Evolutionary conservation across 2,329 filamentous ascomycete genomes (phyloP).

Genomic region (Setomelanomma holmii): DNA sequence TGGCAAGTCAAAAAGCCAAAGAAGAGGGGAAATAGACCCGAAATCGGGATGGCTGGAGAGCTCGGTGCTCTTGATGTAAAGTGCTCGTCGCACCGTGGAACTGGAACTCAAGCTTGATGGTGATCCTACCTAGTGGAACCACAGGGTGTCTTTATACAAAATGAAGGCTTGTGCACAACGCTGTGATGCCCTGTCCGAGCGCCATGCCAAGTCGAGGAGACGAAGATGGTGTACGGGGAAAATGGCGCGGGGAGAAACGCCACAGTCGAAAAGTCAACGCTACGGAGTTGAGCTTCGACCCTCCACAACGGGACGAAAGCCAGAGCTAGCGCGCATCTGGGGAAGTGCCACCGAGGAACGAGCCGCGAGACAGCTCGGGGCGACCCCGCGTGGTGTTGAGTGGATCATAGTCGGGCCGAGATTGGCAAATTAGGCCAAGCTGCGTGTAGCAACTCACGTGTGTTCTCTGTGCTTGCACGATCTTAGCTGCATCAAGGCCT

Average conservation of each 20-base stretch:
- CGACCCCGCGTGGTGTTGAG: constrained; percentile 2
- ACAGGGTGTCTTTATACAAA: constrained; percentile 30
- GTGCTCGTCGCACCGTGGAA: constrained; percentile 21
- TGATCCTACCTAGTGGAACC: constrained; percentile 18
- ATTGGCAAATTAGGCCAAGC: neutral
- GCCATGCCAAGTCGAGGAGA: constrained; percentile 22
- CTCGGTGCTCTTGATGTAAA: neutral
- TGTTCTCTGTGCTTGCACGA: neutral
- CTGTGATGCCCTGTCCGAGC: constrained; percentile 15
- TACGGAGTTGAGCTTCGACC: too few species aligned
- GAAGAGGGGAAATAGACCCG: neutral
- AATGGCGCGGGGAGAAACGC: constrained; percentile 33
- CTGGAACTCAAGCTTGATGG: constrained; percentile 21
- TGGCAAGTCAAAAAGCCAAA: neutral
- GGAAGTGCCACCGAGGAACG: constrained; percentile 21
- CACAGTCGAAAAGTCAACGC: too few species aligned
- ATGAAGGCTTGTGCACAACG: constrained; percentile 11
- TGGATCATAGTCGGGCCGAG: constrained; percentile 25
- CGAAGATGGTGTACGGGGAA: constrained; percentile 26
- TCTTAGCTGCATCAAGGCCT: constrained; percentile 3
- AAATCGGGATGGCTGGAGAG: neutral
- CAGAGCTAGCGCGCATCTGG: constrained; percentile 21
- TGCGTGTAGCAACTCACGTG: neutral
- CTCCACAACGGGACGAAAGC: constrained; percentile 14
- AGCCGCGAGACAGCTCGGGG: constrained; percentile 8